Evolutionary conservation across 2,329 filamentous ascomycete genomes (phyloP), one percentile per base, ranked within the genome.

Genomic region (Gliomastix tumulicola): DNA sequence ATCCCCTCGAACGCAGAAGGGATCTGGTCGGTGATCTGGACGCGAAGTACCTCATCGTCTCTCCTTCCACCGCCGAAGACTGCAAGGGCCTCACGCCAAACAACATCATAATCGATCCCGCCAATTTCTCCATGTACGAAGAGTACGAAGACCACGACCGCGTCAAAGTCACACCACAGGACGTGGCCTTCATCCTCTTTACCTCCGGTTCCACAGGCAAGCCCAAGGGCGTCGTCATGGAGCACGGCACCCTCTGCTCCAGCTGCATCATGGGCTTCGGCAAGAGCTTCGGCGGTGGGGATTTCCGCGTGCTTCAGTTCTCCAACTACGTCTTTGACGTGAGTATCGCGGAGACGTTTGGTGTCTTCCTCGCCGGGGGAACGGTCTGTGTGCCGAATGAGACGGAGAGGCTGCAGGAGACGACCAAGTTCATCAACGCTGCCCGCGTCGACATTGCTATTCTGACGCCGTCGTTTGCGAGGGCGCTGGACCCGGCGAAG

Each of bases 251-350:
- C 58, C 5, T 34, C 30, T 15, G 19, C 21, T 15, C 13, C 11
- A 11, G n/a, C n/a, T n/a, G n/a, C 18, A 11, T 35, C 13, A 15
- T 10, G 6, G 35, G 35, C 17, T 28, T 32, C 7, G 17, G 35
- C 11, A 37, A 32, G 28, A 21, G 13, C 3, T 37, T 25, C 25
- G 21, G 21, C 21, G 31, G 18, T 32, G 21, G 27, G 15, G 9
- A 31, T 16, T 73, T 73, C 6, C 65, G 79, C 4, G 66, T 76
- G 6, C 41, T 77, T 32, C 68, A 74, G 38, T 71, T 70, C 38
- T 66, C 67, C 6, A 63, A 62, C 7, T 71, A 68, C 44, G 66
- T 64, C 2, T 75, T 74, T 32, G 70, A 76, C 39, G 62, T 62
- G 2, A 65, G 61, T 30, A 50, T 76, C 10, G 35, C 36, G 2